A percentile compares a stretch with the other conserved stretches of the same genome.
phyloP scores from a whole-genome alignment of 2,329 filamentous ascomycete genomes.

The Sporothrix pseudoabietina region DNA sequence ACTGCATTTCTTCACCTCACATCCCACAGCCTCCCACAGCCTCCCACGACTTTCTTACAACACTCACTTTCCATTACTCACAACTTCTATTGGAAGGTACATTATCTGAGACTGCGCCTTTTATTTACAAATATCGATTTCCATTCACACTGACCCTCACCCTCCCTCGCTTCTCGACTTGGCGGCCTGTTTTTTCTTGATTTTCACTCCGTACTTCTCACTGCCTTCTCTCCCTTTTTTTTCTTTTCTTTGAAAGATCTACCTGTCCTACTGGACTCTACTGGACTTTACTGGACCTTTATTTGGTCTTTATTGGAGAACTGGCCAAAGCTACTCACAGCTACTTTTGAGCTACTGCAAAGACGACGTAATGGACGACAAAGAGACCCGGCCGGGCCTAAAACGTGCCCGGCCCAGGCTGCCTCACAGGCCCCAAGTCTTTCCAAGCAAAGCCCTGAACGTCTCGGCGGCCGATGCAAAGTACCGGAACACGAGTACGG shows the following conservation, averaged over 20 bases:
- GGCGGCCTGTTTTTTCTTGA: background rate
- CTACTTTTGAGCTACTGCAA: background rate
- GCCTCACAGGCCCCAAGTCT: background rate
- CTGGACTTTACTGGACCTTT: background rate
- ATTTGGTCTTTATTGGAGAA: background rate
- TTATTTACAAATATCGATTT: background rate
- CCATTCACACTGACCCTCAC: background rate
- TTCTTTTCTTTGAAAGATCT: background rate
- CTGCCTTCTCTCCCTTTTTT: background rate
- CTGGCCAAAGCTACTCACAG: too few relatives aligned
- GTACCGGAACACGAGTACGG: background rate
- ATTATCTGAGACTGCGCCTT: background rate
- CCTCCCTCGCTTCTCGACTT: background rate
- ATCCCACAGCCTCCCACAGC: background rate
- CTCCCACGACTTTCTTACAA: too few relatives aligned
- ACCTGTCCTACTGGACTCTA: background rate
- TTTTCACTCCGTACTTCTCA: background rate
- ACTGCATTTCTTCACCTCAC: background rate
- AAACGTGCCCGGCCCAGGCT: slow-evolving; percentile 8
- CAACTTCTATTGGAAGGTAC: background rate
- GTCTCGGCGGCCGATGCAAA: background rate
- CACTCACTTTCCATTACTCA: background rate
- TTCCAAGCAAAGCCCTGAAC: background rate
- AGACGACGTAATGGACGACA: slow-evolving; percentile 22
- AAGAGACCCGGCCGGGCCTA: slow-evolving; percentile 16